phyloP scores from a whole-genome alignment of 176 grass and related monocot genomes.

The Rhynchospora tenuis region DNA sequence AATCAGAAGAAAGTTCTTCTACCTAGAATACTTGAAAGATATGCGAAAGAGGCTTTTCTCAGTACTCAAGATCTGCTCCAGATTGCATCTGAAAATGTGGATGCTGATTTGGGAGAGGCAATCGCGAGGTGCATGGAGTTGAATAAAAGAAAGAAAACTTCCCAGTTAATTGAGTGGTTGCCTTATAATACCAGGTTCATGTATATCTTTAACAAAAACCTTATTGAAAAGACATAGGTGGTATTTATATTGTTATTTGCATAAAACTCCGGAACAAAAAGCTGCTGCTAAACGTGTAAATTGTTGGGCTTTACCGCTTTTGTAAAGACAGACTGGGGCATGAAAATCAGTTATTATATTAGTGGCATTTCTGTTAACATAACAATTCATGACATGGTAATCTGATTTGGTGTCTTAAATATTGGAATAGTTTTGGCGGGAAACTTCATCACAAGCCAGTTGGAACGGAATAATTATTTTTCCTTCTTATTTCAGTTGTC shows the following conservation, averaged over 20 bases:
- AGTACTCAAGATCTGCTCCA: constrained; percentile 46
- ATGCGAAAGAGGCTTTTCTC: constrained; percentile 56
- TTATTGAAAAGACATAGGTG: constrained; percentile 48
- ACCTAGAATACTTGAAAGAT: constrained; percentile 69
- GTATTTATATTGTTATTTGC: background rate
- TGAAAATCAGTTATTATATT: background rate
- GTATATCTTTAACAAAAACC: constrained; percentile 57
- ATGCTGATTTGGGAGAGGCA: constrained; percentile 35
- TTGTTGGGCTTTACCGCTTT: background rate
- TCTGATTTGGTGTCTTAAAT: background rate
- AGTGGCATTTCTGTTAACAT: background rate
- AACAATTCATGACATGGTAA: background rate
- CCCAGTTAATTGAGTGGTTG: constrained; percentile 82
- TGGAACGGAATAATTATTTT: background rate
- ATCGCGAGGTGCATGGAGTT: constrained; percentile 32
- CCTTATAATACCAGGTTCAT: constrained; percentile 80
- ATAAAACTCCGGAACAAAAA: background rate
- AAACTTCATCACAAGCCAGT: background rate
- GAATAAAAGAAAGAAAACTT: constrained; percentile 42
- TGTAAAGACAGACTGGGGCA: background rate
- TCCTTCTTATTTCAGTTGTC: background rate
- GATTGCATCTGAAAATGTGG: constrained; percentile 46
- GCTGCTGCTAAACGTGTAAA: background rate
- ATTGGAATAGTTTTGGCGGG: background rate
- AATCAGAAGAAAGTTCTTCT: constrained; percentile 77